A percentile compares a stretch with the other conserved stretches of the same genome.
phyloP scores from a whole-genome alignment of 148 eudicot species.

The Cornus suecica region DNA sequence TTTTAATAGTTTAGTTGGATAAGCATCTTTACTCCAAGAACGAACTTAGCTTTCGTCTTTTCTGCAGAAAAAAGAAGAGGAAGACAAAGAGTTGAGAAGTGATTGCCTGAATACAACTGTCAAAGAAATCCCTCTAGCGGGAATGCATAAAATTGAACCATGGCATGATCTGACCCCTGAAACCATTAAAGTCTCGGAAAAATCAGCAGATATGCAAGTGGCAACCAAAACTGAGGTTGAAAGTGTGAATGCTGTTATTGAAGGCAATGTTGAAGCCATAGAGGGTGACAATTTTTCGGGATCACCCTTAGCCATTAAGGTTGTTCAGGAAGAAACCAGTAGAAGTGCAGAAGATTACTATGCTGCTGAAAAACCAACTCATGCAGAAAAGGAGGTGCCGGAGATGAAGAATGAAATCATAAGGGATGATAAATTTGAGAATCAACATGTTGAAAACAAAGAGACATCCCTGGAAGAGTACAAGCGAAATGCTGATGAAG shows the following conservation, averaged over 20 bases:
- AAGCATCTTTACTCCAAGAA: background rate
- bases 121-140: background rate
- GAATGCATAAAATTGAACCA: constrained; percentile 19
- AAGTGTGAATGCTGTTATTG: constrained; percentile 1
- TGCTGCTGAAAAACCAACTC: constrained; percentile 2
- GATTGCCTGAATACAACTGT: constrained; percentile 9
- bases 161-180: constrained; percentile 11
- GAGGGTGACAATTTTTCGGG: constrained; percentile 33
- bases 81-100: constrained; percentile 10
- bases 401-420: background rate
- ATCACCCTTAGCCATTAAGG: constrained; percentile 30
- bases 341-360: background rate
- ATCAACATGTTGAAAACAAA: background rate
- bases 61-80: constrained; percentile 27
- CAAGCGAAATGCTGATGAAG: background rate
- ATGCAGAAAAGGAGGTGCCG: background rate
- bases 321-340: constrained; percentile 6
- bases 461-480: background rate
- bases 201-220: constrained; percentile 9
- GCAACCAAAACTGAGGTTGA: background rate
- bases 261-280: constrained; percentile 20
- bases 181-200: constrained; percentile 11
- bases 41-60: background rate
- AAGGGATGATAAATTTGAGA: background rate
- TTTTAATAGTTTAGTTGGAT: background rate